phyloP scores from a whole-genome alignment of 164 flowering plant genomes.

The Santalum album region DNA sequence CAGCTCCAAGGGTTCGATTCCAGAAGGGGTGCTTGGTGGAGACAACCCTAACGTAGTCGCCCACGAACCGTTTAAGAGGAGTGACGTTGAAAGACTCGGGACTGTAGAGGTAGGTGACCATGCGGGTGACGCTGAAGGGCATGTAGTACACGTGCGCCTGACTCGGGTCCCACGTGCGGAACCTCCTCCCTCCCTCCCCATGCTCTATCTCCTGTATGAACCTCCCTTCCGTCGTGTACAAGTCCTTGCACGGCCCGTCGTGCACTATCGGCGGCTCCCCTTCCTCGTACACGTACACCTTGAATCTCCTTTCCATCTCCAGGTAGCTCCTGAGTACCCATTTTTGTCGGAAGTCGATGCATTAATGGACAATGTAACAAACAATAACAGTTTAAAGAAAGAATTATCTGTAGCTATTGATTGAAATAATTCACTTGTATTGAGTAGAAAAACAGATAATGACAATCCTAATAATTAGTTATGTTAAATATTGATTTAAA shows the following conservation, averaged over 20 bases:
- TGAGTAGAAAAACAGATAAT: neutral
- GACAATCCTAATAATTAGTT: too few species aligned
- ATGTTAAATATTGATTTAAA: too few species aligned
- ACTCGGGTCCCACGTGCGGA: slow-evolving; percentile 28
- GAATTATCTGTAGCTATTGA: too few species aligned
- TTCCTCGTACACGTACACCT: slow-evolving; percentile 56
- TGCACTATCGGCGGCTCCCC: slow-evolving; percentile 66
- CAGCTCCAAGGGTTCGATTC: slow-evolving; percentile 67
- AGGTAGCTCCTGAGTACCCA: slow-evolving; percentile 46
- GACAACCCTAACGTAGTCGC: slow-evolving; percentile 47
- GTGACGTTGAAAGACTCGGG: slow-evolving; percentile 19
- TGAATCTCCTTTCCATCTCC: slow-evolving; percentile 71
- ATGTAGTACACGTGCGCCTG: slow-evolving; percentile 51
- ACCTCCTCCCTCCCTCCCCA: slow-evolving; percentile 10
- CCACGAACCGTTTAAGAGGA: slow-evolving; percentile 29
- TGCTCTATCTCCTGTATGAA: slow-evolving; percentile 65
- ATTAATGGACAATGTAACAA: neutral
- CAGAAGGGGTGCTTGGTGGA: slow-evolving; percentile 65
- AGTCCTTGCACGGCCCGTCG: slow-evolving; percentile 63
- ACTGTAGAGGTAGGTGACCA: slow-evolving; percentile 45
- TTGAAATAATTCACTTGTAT: neutral
- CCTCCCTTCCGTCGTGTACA: slow-evolving; percentile 66
- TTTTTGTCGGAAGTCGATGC: too few species aligned
- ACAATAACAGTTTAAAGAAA: neutral
- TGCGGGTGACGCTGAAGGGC: slow-evolving; percentile 57